A percentile compares a stretch with the other conserved stretches of the same genome.
These are phyloP conservation scores for Trichomonascaceae sp. DNA, from an alignment of 1,139 yeast species.

Conservation along the genomic window DNA sequence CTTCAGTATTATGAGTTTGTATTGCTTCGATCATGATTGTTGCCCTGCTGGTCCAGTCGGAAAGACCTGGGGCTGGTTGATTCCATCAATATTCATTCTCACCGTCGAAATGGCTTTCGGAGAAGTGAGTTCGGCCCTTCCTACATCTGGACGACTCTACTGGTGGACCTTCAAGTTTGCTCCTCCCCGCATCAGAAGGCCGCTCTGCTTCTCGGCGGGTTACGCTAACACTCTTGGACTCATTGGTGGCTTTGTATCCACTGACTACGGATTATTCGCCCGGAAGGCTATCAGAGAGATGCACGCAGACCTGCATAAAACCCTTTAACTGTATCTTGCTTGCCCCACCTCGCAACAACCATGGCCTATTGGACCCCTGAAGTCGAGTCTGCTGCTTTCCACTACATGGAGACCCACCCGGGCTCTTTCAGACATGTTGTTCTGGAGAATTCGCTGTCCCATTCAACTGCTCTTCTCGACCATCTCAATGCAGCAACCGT, in stretches of 20 bases:
- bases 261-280: constrained; percentile 49
- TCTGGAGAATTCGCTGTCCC: not conserved
- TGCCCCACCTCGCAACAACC: too few relatives aligned
- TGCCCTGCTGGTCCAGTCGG: constrained; percentile 46
- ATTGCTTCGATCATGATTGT: constrained; percentile 32
- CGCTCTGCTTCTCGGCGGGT: constrained; percentile 44
- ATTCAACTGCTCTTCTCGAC: not conserved
- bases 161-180: constrained; percentile 39
- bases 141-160: constrained; percentile 59
- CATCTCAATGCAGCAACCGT: too few relatives aligned
- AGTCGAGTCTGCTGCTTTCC: not conserved
- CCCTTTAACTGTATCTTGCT: too few relatives aligned
- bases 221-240: constrained; percentile 46
- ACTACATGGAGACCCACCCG: not conserved
- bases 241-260: constrained; percentile 43
- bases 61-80: constrained; percentile 53
- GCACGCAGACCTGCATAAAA: too few relatives aligned
- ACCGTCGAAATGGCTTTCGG: constrained; percentile 33
- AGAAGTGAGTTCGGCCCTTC: constrained; percentile 45
- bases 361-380: not conserved
- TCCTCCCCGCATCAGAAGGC: constrained; percentile 32
- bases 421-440: not conserved
- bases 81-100: constrained; percentile 22
- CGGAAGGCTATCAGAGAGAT: too few relatives aligned
- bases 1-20: constrained; percentile 55